A percentile compares a stretch with the other conserved stretches of the same genome.
phyloP scores from a whole-genome alignment of 176 grass and related monocot species.

The Lolium multiflorum region DNA sequence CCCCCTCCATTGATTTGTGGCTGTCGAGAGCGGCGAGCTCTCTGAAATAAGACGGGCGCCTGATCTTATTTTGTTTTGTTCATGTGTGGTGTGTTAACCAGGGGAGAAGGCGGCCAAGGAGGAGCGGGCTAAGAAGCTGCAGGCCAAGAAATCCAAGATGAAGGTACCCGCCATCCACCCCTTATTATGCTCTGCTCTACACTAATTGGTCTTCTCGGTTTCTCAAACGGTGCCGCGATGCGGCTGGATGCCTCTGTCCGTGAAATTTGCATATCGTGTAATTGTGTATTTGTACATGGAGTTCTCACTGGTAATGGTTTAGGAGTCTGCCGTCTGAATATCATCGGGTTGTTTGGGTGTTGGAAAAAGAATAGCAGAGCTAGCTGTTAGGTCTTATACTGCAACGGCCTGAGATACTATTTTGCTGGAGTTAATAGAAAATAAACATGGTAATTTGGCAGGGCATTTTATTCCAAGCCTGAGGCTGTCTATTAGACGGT shows the following conservation, averaged over 20 bases:
- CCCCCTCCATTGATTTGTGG: not conserved
- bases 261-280: not conserved
- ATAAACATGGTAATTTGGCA: not conserved
- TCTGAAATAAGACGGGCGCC: not conserved
- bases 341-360: not conserved
- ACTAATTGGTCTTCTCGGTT: not conserved
- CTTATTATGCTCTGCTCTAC: not conserved
- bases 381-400: too few species aligned
- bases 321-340: too few species aligned
- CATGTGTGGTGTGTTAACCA: not conserved
- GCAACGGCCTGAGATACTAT: too few species aligned
- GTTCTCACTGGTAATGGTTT: not conserved
- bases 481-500: too few species aligned
- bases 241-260: not conserved
- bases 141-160: conserved; percentile 85
- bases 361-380: too few species aligned
- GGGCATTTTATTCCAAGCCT: not conserved
- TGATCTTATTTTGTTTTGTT: not conserved
- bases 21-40: not conserved
- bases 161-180: conserved; percentile 46
- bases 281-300: not conserved
- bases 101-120: conserved; percentile 80
- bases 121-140: conserved; percentile 75
- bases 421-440: too few species aligned
- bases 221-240: too few species aligned